A percentile compares a stretch with the other conserved stretches of the same genome.
These are phyloP conservation scores for Ceratocystis lukuohia DNA, from an alignment of 2,329 filamentous ascomycete genomes.

Conservation along the genomic window DNA sequence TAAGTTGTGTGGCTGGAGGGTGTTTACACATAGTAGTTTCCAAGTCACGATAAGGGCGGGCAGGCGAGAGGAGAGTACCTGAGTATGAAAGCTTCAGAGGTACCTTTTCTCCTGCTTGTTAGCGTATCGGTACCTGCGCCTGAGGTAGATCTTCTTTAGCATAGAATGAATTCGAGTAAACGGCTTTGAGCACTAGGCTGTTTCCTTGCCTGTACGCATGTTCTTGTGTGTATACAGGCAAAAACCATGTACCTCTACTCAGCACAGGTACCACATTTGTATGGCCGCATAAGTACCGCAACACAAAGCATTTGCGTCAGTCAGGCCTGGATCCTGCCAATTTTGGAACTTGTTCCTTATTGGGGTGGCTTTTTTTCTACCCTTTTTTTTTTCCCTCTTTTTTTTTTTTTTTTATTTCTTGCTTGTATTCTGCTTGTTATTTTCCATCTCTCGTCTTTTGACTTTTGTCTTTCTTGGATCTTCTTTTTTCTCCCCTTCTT, in stretches of 20 bases:
- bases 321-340: background rate
- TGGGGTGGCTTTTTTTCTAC: slow-evolving; percentile 11
- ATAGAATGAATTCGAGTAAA: background rate
- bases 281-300: slow-evolving; percentile 1
- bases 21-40: background rate
- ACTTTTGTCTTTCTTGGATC: background rate
- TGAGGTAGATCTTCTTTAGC: background rate
- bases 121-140: background rate
- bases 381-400: background rate
- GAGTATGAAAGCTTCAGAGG: background rate
- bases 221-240: background rate
- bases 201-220: background rate
- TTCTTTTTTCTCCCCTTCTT: slow-evolving; percentile 7
- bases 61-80: background rate
- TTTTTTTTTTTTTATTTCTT: background rate
- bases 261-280: background rate
- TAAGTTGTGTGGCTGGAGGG: background rate
- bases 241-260: background rate
- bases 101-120: background rate
- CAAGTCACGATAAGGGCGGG: background rate
- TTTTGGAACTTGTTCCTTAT: slow-evolving; percentile 3
- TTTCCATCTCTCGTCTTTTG: background rate
- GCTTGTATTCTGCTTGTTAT: background rate
- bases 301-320: background rate
- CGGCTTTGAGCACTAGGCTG: background rate